Evolutionary conservation across 352 stramenopile species (phyloP), one percentile per base, ranked within the genome.

Genomic region (Peronospora farinosa): DNA sequence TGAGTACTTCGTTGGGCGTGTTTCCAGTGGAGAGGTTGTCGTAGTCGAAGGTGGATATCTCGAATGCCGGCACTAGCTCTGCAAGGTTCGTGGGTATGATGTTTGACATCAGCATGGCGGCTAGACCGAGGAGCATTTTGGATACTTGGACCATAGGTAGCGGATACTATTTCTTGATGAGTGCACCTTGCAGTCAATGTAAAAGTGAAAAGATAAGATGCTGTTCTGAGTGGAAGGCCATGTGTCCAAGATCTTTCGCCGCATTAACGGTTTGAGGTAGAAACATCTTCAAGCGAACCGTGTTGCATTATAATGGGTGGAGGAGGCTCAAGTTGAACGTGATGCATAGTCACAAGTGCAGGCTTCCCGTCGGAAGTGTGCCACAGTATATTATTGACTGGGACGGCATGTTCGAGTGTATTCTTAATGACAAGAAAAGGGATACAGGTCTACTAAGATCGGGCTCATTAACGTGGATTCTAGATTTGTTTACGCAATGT

Each of bases 41-140:
- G 47, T 79, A 85, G 62, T 85, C 72, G 49, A 86, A 87, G 23
- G 65, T 53, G 11, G 72, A 72, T 3, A 87, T 52, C 7, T 64
- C 44, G 48, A 81, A 86, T 16, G 63, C 43, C 2, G 73, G 67
- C 7, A 62, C 63, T 45, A 70, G 47, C 2, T 56, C 45, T 5
- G 57, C 56, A 36, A 61, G 10, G 40, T 23, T 60, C 27, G 30
- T 47, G 30, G 57, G 57, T 16, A 52, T 23, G 11, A 40, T 32
- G 30, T 32, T 40, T 6, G 56, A 48, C 21, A 56, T 49, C 28
- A 48, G 3, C 38, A 60, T 49, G 28, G 42, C 27, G 15, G 53
- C 42, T 6, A 69, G 52, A 31, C 48, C 23, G 21, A 66, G 41
- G 3, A 64, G 28, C 41, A 62, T 65, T 35, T 53, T 64, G 36